phyloP scores from a whole-genome alignment of 768 basidiomycete genomes.

The Exsudoporus frostii region DNA sequence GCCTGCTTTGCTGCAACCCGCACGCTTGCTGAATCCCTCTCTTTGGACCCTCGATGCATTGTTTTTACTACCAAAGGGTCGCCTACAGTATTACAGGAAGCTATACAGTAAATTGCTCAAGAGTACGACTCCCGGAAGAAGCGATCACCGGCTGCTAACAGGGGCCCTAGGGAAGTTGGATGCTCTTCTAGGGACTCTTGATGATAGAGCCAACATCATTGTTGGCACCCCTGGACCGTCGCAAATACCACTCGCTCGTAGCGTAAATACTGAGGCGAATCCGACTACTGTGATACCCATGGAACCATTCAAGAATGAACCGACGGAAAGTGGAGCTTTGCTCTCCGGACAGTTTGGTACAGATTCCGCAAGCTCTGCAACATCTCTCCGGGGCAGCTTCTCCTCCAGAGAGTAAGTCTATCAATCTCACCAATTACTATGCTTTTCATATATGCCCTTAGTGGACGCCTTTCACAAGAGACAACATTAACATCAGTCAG shows the following conservation, averaged over 20 bases:
- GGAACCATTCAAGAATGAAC: background rate
- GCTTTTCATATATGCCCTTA: constrained; percentile 25
- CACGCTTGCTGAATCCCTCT: constrained; percentile 36
- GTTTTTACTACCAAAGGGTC: constrained; percentile 80
- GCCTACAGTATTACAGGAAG: constrained; percentile 90
- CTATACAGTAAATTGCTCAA: constrained; percentile 83
- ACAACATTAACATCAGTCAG: constrained; percentile 54
- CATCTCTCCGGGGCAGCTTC: constrained; percentile 51
- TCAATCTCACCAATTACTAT: background rate
- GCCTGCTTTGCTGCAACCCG: constrained; percentile 34
- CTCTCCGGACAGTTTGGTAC: constrained; percentile 23
- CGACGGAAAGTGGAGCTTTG: constrained; percentile 2
- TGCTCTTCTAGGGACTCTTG: constrained; percentile 61
- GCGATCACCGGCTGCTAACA: constrained; percentile 79
- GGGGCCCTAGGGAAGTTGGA: constrained; percentile 82
- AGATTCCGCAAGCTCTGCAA: constrained; percentile 42
- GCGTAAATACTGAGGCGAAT: background rate
- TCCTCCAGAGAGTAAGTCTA: constrained; percentile 54
- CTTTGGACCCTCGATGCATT: constrained; percentile 84
- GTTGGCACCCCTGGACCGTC: constrained; percentile 9
- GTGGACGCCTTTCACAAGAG: constrained; percentile 60
- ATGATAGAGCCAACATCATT: constrained; percentile 49
- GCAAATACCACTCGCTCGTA: background rate
- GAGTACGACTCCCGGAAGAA: constrained; percentile 80
- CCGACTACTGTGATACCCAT: background rate